These are phyloP conservation scores for Phytophthora fragariaefolia DNA, from an alignment of 352 stramenopile species.

Conservation along the genomic window DNA sequence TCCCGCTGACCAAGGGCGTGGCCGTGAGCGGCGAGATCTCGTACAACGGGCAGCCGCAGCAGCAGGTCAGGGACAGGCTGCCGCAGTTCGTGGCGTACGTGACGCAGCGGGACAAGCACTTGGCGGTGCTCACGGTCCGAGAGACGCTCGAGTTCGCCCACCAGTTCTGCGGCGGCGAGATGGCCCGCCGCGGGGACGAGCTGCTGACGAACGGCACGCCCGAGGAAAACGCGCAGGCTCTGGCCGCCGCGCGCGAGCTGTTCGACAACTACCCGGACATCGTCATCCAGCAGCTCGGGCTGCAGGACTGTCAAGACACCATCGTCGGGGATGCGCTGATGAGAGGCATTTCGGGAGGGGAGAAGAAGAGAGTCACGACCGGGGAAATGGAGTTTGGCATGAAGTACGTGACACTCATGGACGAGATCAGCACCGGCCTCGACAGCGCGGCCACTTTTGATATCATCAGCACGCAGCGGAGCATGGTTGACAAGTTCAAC, in stretches of 20 bases:
- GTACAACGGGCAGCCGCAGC: slow-evolving; percentile 40
- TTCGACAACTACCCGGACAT: slow-evolving; percentile 47
- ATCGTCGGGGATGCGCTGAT: slow-evolving; percentile 55
- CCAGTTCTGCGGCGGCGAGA: slow-evolving; percentile 41
- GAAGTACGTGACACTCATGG: slow-evolving; percentile 80
- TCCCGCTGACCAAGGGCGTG: slow-evolving; percentile 39
- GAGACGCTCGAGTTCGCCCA: slow-evolving; percentile 57
- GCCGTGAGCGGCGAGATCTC: slow-evolving; percentile 35
- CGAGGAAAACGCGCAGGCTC: slow-evolving; percentile 37
- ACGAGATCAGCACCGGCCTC: slow-evolving; percentile 86
- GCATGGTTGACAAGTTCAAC: slow-evolving; percentile 46
- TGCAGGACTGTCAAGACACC: slow-evolving; percentile 51
- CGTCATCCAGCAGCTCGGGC: slow-evolving; percentile 48
- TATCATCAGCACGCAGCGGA: slow-evolving; percentile 58
- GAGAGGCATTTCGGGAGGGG: slow-evolving; percentile 48
- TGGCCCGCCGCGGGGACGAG: slow-evolving; percentile 24
- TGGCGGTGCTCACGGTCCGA: slow-evolving; percentile 45
- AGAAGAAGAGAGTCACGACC: slow-evolving; percentile 74
- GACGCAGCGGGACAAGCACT: slow-evolving; percentile 44
- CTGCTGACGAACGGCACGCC: slow-evolving; percentile 39
- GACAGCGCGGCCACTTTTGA: slow-evolving; percentile 63
- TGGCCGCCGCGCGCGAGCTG: slow-evolving; percentile 18
- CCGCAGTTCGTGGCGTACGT: slow-evolving; percentile 49
- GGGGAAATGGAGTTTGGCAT: slow-evolving; percentile 86
- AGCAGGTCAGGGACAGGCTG: slow-evolving; percentile 27